Conservation (phyloP, 306 rosid species). For the Fragaria ananassa region DNA sequence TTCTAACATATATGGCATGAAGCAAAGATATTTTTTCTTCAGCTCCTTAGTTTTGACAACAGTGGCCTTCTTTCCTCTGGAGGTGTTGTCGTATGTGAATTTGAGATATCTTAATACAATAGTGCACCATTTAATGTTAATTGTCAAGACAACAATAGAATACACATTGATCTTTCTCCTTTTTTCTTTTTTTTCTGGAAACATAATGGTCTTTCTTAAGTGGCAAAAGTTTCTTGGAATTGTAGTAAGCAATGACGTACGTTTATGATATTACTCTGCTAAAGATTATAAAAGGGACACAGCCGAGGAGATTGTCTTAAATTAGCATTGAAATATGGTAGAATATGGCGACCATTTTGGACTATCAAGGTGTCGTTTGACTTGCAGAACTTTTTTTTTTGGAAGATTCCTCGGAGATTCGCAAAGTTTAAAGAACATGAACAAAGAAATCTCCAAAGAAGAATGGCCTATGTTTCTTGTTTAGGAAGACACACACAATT, state of each 20-base stretch:
- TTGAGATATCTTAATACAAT: conserved; percentile 16
- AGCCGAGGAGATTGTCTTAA: neutral
- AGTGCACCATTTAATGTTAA: neutral
- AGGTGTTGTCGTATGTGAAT: neutral
- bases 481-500: neutral
- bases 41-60: conserved; percentile 20
- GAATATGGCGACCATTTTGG: neutral
- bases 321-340: neutral
- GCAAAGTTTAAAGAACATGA: neutral
- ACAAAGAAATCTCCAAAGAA: neutral
- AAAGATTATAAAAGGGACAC: neutral
- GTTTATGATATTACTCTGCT: neutral
- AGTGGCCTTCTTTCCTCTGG: conserved; percentile 14
- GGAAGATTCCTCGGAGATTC: neutral
- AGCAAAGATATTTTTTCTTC: conserved; percentile 35
- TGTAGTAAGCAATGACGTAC: neutral
- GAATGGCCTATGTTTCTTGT: neutral
- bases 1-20: conserved; percentile 27
- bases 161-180: neutral
- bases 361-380: neutral
- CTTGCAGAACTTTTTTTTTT: no score
- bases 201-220: neutral
- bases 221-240: neutral
- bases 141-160: neutral
- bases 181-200: no score